Base-by-base conservation (phyloP, 345 rosid genomes). In the Rhizophora mangle region DNA sequence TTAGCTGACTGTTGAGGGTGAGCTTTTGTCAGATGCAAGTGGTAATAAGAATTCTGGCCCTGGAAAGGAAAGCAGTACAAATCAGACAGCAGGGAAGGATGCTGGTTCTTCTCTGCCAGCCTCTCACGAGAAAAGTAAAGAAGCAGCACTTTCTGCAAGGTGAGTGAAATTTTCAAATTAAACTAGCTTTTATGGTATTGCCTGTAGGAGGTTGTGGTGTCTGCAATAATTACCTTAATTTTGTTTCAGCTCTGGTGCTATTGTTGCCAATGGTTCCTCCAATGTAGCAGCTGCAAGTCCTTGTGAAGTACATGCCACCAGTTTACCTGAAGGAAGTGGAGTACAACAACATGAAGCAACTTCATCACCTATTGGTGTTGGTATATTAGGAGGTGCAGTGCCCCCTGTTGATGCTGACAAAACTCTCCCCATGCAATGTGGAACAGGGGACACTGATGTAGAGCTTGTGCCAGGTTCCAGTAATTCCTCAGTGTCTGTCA, bases 11-110 rank as follows among this genome's bases (percentile, higher is more conserved):
- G 58, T 79, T 77, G 26, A 30, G 27, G 63, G 46, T 78, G 66
- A 66, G 68, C 57, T 74, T 74, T 79, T 66, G 65, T 77, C 84
- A 93, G 98, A 89, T 85, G 83, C 77, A 77, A 84, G 85, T 62
- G 83, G 81, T 72, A 78, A 87, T 68, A 89, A 79, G 83, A 79
- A 69, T 69, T 81, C 80, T 59, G 80, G 56, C 65, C 30, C 82
- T 71, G 86, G 79, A 60, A 83, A 76, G 79, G 85, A 88, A 69
- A 77, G 62, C 73, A 87, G 80, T 82, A 80, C 65, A 59, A 83
- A 75, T 74, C 88, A 86, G 72, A 81, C 74, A 71, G 73, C 77
- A 27, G 88, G 85, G 74, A 87, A 89, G 77, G 80, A 74, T 74
- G 77, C 68, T 37, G 82, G 71, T 64, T 79, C 82, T 62, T 84